Evolutionary conservation across 208 protist species (phyloP).

Genomic region (Herpetomonas tarakana): DNA sequence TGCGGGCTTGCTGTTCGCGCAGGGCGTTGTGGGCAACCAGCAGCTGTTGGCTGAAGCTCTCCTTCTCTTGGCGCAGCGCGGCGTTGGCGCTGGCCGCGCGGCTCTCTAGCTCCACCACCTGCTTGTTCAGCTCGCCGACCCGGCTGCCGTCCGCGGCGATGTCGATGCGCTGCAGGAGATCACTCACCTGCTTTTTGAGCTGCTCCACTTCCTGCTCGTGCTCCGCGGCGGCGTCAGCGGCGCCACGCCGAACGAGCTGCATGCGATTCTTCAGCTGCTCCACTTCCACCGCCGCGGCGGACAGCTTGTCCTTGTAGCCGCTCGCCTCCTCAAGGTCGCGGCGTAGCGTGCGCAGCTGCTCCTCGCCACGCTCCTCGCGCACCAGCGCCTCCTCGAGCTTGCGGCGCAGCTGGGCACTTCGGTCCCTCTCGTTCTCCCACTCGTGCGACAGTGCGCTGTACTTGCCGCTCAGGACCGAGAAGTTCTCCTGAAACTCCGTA

Average conservation of each 20-base stretch:
- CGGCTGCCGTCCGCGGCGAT: slow-evolving; percentile 36
- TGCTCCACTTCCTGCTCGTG: slow-evolving; percentile 70
- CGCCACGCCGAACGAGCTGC: slow-evolving; percentile 35
- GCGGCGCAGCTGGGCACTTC: slow-evolving; percentile 29
- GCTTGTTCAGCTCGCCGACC: slow-evolving; percentile 40
- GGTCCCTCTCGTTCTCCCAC: slow-evolving; percentile 28
- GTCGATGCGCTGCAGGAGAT: slow-evolving; percentile 61
- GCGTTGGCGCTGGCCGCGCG: slow-evolving; percentile 36
- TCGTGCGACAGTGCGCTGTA: slow-evolving; percentile 53
- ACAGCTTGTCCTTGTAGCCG: slow-evolving; percentile 46
- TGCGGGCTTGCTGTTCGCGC: slow-evolving; percentile 67
- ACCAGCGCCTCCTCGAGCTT: slow-evolving; percentile 29
- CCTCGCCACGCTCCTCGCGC: slow-evolving; percentile 40
- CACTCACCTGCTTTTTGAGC: slow-evolving; percentile 60
- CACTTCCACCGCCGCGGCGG: slow-evolving; percentile 28
- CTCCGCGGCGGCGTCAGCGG: slow-evolving; percentile 43
- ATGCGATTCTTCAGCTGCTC: slow-evolving; percentile 64
- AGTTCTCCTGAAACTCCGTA: slow-evolving; percentile 83
- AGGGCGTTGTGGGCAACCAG: slow-evolving; percentile 68
- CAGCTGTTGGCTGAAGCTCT: slow-evolving; percentile 57
- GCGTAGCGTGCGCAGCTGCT: slow-evolving; percentile 30
- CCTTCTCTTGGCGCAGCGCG: slow-evolving; percentile 56
- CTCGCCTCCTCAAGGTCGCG: slow-evolving; percentile 37
- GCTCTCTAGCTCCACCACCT: slow-evolving; percentile 65
- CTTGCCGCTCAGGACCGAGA: slow-evolving; percentile 63